Conservation (phyloP, 805 yeast genomes). For the Kuraishia capsulata region DNA sequence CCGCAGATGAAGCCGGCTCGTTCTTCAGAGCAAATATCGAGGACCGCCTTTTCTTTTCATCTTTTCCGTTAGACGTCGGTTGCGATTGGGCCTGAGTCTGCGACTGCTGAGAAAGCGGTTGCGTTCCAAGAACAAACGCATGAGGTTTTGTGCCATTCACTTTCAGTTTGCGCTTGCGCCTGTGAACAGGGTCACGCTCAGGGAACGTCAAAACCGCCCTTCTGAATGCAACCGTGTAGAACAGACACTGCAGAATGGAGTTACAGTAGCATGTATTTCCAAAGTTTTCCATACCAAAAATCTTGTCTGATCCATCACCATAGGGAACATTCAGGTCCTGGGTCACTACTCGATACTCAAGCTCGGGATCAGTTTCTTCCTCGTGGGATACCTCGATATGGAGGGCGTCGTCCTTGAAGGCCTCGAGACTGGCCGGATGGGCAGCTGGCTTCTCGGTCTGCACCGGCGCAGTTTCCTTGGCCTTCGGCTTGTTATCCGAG, state of each 20-base stretch:
- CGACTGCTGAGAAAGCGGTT: conserved; percentile 6
- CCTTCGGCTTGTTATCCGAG: not conserved
- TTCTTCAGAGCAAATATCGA: conserved; percentile 7
- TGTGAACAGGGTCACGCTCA: conserved; percentile 16
- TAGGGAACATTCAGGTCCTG: conserved; percentile 27
- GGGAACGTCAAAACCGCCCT: conserved; percentile 42
- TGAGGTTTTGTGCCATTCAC: conserved; percentile 33
- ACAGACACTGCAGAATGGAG: conserved; percentile 83
- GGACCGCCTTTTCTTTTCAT: conserved; percentile 4
- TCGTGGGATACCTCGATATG: conserved; percentile 10
- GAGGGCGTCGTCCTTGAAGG: conserved; percentile 10
- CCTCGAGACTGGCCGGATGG: not conserved
- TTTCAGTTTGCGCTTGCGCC: conserved; percentile 27
- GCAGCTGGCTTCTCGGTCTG: not conserved
- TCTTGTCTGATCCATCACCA: conserved; percentile 63
- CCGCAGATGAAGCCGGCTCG: conserved; percentile 1
- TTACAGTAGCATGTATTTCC: conserved; percentile 95
- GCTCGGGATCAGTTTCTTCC: conserved; percentile 13
- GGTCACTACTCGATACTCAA: conserved; percentile 14
- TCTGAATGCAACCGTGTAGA: conserved; percentile 65
- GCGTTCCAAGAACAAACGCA: conserved; percentile 19
- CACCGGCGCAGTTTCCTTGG: not conserved
- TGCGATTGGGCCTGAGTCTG: conserved; percentile 2
- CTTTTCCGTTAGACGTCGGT: conserved; percentile 13
- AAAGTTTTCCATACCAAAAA: conserved; percentile 76